Base-by-base conservation (phyloP, 2,329 filamentous ascomycete genomes). In the Pyricularia sp. region DNA sequence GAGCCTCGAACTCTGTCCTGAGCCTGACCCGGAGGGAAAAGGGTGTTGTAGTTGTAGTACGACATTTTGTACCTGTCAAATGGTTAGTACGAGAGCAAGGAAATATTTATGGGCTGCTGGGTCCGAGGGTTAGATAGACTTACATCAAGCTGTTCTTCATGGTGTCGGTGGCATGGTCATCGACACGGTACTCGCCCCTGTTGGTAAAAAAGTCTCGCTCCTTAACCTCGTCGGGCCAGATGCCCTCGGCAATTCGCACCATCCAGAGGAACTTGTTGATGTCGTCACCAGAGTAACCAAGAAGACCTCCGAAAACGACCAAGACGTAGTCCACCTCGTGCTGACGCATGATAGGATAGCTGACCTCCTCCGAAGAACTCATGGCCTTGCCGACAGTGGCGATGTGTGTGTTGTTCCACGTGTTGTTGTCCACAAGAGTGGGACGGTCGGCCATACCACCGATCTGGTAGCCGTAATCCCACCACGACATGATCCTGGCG, bases 261-360 rank as follows among this genome's bases (percentile, higher is more conserved):
- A 99, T 99, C 95, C 95, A 99, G 74, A 99, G 84, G 85, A 99
- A 99, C 83, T 99, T 99, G 85, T 99, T 99, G 83, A 99, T 97
- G 77, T 99, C 95, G 75, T 99, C 95, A 72, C 95, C 95, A 67
- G 94, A 97, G 83, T 99, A 99, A 69, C 96, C 96, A 58, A 99
- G 85, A 70, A 99, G 88, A 78, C 93, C 95, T 76, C 95, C 95
- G 69, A 98, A 99, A 69, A 99, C 95, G 25, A 99, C 89, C 68
- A 99, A 85, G n/a, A 99, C 93, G 75, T 99, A 99, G 81, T 99
- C 94, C 3, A 99, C 95, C 81, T 99, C 95, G 77, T 99, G 95
- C 80, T 98, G 93, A 73, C 94, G 91, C 88, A 99, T 94, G 78
- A 99, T 99, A 2, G 93, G 93, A 80, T 99, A 99, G 82, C 93